Evolutionary conservation across 768 basidiomycete genomes (phyloP).

Genomic region (Inosperma sp.): DNA sequence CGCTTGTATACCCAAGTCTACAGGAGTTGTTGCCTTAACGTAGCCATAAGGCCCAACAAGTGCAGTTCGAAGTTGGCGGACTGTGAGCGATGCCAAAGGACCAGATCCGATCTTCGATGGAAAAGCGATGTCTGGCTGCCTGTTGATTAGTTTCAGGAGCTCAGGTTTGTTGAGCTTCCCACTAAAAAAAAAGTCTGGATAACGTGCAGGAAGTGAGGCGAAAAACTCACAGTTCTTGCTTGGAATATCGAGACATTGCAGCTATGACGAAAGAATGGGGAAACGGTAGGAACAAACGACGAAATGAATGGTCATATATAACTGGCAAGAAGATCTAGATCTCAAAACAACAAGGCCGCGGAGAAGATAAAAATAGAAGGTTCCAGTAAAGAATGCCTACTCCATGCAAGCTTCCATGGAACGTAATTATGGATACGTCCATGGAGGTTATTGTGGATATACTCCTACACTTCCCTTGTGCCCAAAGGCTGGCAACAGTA

Average conservation of each 20-base stretch:
- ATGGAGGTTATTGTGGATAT: neutral
- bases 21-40: neutral
- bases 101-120: neutral
- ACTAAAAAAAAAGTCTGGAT: neutral
- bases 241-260: neutral
- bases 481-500: too few species aligned
- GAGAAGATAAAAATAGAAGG: too few species aligned
- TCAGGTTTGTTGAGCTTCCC: neutral
- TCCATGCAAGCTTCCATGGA: too few species aligned
- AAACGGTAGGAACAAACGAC: too few species aligned
- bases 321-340: too few species aligned
- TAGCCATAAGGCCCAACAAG: neutral
- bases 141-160: neutral
- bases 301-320: too few species aligned
- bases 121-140: neutral
- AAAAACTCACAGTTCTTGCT: neutral
- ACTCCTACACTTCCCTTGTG: too few species aligned
- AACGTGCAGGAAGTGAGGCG: neutral
- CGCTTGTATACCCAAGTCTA: too few species aligned
- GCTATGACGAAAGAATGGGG: too few species aligned
- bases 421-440: neutral
- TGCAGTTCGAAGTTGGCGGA: neutral
- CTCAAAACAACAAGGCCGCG: too few species aligned
- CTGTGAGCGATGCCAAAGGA: neutral
- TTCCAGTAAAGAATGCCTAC: too few species aligned